Evolutionary conservation across 2,329 filamentous ascomycete species (phyloP).

Genomic region (Trichoderma atrobrunneum): DNA sequence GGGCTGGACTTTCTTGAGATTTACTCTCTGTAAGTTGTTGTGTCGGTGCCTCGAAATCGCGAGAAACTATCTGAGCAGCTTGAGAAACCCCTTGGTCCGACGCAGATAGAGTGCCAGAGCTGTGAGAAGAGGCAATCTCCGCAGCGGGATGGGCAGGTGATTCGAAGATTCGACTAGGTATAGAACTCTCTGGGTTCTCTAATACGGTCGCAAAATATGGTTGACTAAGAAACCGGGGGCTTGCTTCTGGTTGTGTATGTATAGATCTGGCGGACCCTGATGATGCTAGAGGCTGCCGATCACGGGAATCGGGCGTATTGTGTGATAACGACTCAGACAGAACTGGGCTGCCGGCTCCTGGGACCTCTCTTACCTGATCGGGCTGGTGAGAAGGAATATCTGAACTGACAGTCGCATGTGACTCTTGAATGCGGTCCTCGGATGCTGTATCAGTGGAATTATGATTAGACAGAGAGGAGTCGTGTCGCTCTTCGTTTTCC

Average conservation of each 20-base stretch:
- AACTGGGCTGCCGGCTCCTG: neutral
- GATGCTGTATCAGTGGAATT: slow-evolving; percentile 15
- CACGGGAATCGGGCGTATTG: neutral
- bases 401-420: slow-evolving; percentile 13
- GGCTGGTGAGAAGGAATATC: slow-evolving; percentile 32
- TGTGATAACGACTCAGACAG: neutral
- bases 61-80: slow-evolving; percentile 30
- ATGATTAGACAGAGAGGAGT: neutral
- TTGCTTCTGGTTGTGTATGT: slow-evolving; percentile 3
- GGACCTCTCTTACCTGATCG: neutral
- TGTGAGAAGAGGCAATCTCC: neutral
- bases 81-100: slow-evolving; percentile 24
- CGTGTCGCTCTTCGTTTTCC: neutral
- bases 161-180: slow-evolving; percentile 3
- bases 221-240: slow-evolving; percentile 14
- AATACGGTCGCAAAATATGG: neutral
- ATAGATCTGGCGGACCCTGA: neutral
- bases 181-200: slow-evolving; percentile 8
- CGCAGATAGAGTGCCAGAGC: neutral
- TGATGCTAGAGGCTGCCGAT: neutral
- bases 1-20: slow-evolving; percentile 6
- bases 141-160: neutral
- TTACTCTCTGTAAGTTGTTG: slow-evolving; percentile 22
- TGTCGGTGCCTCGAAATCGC: slow-evolving; percentile 20
- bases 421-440: slow-evolving; percentile 20